Evolutionary conservation across 768 basidiomycete species (phyloP), one percentile per base, ranked within the genome.

Genomic region (Pleurotus giganteus): DNA sequence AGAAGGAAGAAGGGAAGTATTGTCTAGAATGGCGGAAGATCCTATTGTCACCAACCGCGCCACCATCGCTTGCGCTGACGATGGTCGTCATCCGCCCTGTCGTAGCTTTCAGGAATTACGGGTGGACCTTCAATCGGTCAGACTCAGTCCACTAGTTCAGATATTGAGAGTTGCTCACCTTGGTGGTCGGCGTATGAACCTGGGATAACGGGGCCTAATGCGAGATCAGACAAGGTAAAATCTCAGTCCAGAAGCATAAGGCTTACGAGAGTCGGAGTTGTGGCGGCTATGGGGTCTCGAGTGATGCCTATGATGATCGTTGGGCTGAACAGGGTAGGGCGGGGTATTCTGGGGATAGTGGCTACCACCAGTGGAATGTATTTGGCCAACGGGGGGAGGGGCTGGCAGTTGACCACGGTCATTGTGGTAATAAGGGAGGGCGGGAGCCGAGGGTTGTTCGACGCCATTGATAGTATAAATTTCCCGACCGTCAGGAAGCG

Each of bases 381-480:
- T 51, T 23, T 51, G 49, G 19, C 31, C 34, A 51, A 51, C 49
- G 23, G n/a, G 49, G 12, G 49, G 49, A 51, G 49, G 49, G 11
- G 49, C 32, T 24, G 34, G 21, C 7, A 32, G 31, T 50, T 50
- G 47, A 34, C 19, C 47, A 26, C 29, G 32, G 19, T 51, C 49
- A 8, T 45, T 45, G 19, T 27, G 21, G 19, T 45, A 45, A 24
- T 51, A 51, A 15, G 32, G n/a, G 9, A 51, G 34, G 1, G 17
- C 26, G 19, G 49, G 15, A 9, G 49, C 31, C 11, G 49, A 37
- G 32, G 66, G 60, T 57, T 81, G 80, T 54, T 81, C 78, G 15
- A 87, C 66, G 9, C 89, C 89, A 55, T 92, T 90, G 61, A 92
- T 73, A 13, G 81, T 85, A 61, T 77, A 76, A 2, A 82, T 71